Percentiles rank a stretch among this genome's conserved stretches.
phyloP scores from a whole-genome alignment of 495 filamentous ascomycete genomes.

The Trichoderma virens region DNA sequence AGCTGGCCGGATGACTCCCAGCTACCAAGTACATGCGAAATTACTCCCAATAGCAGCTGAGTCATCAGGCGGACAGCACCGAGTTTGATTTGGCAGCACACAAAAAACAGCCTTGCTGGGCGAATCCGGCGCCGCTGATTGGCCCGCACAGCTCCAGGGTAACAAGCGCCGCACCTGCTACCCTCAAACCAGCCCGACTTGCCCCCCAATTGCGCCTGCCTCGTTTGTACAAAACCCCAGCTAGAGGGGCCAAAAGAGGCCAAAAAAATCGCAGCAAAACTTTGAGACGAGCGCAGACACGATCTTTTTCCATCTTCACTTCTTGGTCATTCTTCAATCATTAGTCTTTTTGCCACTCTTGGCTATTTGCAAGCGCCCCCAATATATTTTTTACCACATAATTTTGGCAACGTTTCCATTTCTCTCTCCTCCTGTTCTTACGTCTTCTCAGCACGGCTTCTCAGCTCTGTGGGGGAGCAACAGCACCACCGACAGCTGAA shows the following conservation, averaged over 20 bases:
- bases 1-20: not conserved
- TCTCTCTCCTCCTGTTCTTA: not conserved
- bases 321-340: not conserved
- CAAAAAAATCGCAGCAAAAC: conserved; percentile 9
- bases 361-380: not conserved
- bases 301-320: conserved; percentile 4
- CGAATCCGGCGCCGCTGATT: not conserved
- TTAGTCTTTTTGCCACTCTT: not conserved
- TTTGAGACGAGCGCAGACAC: conserved; percentile 19
- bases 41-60: not conserved
- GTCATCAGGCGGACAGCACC: conserved; percentile 6
- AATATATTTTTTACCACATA: not conserved
- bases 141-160: not conserved
- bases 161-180: too few relatives aligned
- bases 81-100: too few relatives aligned
- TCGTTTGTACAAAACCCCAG: conserved; percentile 2
- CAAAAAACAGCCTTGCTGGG: not conserved
- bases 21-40: not conserved
- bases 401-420: not conserved
- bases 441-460: not conserved
- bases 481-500: not conserved
- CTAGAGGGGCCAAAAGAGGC: not conserved
- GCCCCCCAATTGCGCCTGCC: not conserved
- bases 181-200: too few relatives aligned
- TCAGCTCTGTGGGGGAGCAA: too few relatives aligned